Conservation (phyloP, 2,329 filamentous ascomycete genomes). For the Aspergillus sp. region DNA sequence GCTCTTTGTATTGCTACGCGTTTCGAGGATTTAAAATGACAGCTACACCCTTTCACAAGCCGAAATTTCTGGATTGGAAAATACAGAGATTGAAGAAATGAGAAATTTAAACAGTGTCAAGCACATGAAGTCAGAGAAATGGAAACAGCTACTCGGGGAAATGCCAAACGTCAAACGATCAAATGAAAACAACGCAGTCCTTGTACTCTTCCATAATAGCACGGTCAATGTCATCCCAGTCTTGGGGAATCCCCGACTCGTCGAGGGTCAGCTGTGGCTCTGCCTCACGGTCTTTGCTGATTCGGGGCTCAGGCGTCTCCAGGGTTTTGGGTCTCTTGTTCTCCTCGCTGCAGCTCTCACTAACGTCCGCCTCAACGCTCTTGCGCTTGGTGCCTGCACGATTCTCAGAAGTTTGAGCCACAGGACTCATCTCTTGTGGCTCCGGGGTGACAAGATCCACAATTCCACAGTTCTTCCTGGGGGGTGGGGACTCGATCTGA, state of each 20-base stretch:
- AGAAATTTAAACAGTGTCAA: neutral
- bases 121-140: neutral
- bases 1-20: neutral
- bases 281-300: neutral
- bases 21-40: neutral
- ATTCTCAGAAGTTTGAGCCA: neutral
- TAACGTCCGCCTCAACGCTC: neutral
- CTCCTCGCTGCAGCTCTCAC: neutral
- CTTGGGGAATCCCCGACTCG: neutral
- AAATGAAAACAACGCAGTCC: slow-evolving; percentile 46
- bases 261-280: neutral
- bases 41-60: neutral
- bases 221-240: slow-evolving; percentile 45
- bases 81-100: neutral
- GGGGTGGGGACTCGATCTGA: neutral
- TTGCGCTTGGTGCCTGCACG: slow-evolving; percentile 7
- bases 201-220: slow-evolving; percentile 46
- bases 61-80: neutral
- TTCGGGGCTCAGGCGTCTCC: neutral
- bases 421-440: slow-evolving; percentile 1
- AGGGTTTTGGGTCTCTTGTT: slow-evolving; percentile 1
- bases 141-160: neutral
- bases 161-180: slow-evolving; percentile 1
- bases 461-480: neutral
- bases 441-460: slow-evolving; percentile 5